phyloP scores from a whole-genome alignment of 2,329 filamentous ascomycete genomes.

The Pyrenophora graminea region DNA sequence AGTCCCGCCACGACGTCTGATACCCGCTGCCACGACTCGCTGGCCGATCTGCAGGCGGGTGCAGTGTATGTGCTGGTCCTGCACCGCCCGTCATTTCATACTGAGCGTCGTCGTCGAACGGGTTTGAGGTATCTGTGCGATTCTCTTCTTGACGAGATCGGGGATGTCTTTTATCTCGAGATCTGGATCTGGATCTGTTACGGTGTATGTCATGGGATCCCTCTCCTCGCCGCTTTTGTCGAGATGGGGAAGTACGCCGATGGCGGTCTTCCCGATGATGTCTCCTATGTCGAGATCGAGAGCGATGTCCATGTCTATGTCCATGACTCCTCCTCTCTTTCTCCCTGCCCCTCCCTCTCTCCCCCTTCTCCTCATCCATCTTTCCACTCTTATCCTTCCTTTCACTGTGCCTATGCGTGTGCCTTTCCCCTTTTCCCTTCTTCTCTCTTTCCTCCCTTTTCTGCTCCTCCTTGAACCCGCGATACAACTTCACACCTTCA shows the following conservation, averaged over 20 bases:
- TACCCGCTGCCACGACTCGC: neutral
- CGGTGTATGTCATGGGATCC: neutral
- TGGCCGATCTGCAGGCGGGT: neutral
- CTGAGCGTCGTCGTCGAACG: neutral
- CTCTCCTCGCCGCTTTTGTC: too few species aligned
- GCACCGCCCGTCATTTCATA: slow-evolving; percentile 14
- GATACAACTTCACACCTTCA: slow-evolving; percentile 27
- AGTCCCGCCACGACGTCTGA: slow-evolving; percentile 3
- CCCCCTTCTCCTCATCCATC: neutral
- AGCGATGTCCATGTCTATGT: neutral
- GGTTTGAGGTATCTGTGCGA: neutral
- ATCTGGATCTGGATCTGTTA: neutral
- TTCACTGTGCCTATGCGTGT: neutral
- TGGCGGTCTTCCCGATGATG: neutral
- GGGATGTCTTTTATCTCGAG: neutral
- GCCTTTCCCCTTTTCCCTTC: neutral
- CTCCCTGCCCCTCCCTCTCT: neutral
- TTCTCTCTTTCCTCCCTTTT: slow-evolving; percentile 4
- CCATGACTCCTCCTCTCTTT: neutral
- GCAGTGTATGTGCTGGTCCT: neutral
- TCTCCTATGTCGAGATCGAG: neutral
- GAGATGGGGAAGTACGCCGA: neutral
- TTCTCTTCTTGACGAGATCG: neutral
- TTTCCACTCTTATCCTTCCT: slow-evolving; percentile 3
- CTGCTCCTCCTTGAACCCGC: slow-evolving; percentile 16